Percentiles rank a stretch among this genome's conserved stretches.
These are phyloP conservation scores for Saururus chinensis DNA, from an alignment of 164 flowering plant genomes.

Conservation along the genomic window DNA sequence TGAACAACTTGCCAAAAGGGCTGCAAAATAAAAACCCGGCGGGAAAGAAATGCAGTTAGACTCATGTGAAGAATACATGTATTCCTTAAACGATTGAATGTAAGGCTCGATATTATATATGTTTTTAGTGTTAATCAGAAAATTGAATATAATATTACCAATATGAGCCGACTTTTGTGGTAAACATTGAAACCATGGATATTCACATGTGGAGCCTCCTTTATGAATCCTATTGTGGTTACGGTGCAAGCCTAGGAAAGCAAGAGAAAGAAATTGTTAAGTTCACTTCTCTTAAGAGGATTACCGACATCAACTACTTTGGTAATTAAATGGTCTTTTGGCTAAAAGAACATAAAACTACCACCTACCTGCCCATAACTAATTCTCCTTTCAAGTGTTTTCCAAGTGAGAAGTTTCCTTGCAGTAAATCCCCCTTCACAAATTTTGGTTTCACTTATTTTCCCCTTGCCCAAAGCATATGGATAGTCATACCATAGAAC, in stretches of 20 bases:
- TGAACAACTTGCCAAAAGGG: slow-evolving; percentile 82
- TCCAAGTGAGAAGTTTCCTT: too few species aligned
- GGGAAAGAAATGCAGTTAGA: not conserved
- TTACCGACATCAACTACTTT: not conserved
- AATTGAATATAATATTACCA: slow-evolving; percentile 29
- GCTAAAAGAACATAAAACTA: not conserved
- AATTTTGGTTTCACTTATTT: too few species aligned
- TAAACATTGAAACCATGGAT: slow-evolving; percentile 88
- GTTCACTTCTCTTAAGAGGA: not conserved
- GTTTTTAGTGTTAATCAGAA: not conserved
- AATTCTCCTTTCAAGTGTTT: not conserved
- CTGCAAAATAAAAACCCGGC: slow-evolving; percentile 27
- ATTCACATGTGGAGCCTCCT: slow-evolving; percentile 76
- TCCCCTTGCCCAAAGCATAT: too few species aligned
- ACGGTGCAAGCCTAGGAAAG: slow-evolving; percentile 48
- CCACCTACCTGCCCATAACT: not conserved
- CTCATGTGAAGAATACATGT: not conserved
- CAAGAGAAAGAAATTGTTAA: slow-evolving; percentile 7
- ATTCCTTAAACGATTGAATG: not conserved
- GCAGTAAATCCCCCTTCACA: too few species aligned
- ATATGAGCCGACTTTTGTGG: slow-evolving; percentile 86
- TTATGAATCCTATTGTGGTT: slow-evolving; percentile 80
- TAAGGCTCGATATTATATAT: not conserved
- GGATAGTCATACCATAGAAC: too few species aligned
- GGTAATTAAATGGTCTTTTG: not conserved